phyloP scores from a whole-genome alignment of 345 rosid species.

The Syzygium aromaticum region DNA sequence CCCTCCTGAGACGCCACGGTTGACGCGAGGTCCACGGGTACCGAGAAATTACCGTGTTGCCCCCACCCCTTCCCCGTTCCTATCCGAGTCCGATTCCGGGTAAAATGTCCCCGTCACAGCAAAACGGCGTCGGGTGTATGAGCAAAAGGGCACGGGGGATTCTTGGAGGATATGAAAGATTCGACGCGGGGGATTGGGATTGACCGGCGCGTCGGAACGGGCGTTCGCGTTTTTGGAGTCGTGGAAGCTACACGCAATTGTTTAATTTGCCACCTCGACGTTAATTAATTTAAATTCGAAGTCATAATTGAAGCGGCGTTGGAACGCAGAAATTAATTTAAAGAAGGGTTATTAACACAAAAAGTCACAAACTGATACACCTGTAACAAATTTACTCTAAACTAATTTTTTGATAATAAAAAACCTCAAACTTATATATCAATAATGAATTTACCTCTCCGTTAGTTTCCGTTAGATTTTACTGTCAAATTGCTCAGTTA shows the following conservation, averaged over 20 bases:
- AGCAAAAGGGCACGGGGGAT: background rate
- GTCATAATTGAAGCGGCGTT: background rate
- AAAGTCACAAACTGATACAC: too few relatives aligned
- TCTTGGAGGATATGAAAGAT: background rate
- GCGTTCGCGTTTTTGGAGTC: background rate
- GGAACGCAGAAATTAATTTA: background rate
- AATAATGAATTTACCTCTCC: too few relatives aligned
- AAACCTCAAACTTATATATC: too few relatives aligned
- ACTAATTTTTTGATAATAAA: too few relatives aligned
- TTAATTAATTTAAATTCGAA: background rate
- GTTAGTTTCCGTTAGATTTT: too few relatives aligned
- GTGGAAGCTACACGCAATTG: background rate
- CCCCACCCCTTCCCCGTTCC: background rate
- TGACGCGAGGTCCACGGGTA: constrained; percentile 16
- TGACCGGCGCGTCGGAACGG: background rate
- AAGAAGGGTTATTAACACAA: too few relatives aligned
- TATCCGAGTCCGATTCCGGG: background rate
- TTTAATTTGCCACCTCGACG: background rate
- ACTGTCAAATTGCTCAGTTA: too few relatives aligned
- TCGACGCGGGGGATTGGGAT: background rate
- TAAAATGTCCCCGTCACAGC: background rate
- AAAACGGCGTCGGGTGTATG: background rate
- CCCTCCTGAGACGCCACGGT: constrained; percentile 11
- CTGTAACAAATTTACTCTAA: too few relatives aligned
- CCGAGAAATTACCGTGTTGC: background rate